Evolutionary conservation across 495 filamentous ascomycete species (phyloP).

Genomic region (Daldinia concentrica): DNA sequence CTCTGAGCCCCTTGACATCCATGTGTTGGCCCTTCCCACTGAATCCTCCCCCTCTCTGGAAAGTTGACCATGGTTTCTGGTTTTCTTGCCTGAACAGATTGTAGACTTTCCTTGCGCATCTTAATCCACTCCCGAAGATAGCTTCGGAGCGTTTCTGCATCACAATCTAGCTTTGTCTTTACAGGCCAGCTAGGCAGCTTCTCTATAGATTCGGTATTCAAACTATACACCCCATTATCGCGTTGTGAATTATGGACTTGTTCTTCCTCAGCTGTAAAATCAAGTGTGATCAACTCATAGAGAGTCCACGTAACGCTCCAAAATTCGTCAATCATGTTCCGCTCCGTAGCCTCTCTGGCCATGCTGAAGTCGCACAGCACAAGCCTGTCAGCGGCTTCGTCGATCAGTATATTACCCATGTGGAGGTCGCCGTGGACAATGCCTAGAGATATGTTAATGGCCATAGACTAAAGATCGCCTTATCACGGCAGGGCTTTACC

Average conservation of each 20-base stretch:
- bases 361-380: neutral
- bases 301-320: neutral
- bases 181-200: neutral
- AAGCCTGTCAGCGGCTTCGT: constrained; percentile 9
- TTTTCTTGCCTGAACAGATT: neutral
- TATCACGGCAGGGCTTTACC: neutral
- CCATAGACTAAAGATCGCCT: neutral
- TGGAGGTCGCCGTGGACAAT: constrained; percentile 2
- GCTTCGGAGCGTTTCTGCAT: neutral
- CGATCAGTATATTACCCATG: neutral
- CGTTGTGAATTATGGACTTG: neutral
- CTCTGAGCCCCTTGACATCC: neutral
- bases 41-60: neutral
- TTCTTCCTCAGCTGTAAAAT: neutral
- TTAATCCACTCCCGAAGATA: neutral
- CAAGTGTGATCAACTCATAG: neutral
- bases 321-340: neutral
- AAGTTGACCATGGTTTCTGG: neutral
- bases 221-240: neutral
- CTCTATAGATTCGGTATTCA: constrained; percentile 1
- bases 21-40: neutral
- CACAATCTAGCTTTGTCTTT: neutral
- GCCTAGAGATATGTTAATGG: neutral
- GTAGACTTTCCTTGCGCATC: neutral
- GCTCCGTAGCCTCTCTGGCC: neutral